Conservation (phyloP, 768 basidiomycete species). For the Russula ochroleuca region DNA sequence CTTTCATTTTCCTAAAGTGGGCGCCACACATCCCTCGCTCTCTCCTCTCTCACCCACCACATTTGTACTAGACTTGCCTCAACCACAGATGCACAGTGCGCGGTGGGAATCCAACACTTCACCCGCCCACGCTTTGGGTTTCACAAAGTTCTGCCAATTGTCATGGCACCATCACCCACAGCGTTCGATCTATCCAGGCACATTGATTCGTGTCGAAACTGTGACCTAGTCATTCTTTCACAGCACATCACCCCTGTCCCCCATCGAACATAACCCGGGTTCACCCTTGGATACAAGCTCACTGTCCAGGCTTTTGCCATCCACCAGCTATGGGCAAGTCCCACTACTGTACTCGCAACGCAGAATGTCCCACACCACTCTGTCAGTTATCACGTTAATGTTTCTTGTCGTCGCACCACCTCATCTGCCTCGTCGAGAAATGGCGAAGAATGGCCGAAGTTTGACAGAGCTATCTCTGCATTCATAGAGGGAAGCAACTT, state of each 20-base stretch:
- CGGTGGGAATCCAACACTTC: neutral
- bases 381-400: conserved; percentile 8
- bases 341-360: neutral
- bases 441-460: neutral
- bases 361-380: neutral
- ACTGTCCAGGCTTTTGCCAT: neutral
- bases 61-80: no score
- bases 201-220: neutral
- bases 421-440: neutral
- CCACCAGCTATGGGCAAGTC: neutral
- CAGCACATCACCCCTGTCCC: neutral
- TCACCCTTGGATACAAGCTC: neutral
- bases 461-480: no score
- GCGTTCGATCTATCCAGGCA: no score
- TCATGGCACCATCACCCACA: no score
- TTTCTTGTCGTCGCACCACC: conserved; percentile 1
- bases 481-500: no score
- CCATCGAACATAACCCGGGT: neutral
- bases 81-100: no score
- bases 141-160: neutral
- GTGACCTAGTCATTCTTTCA: neutral
- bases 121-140: neutral
- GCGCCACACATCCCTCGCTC: neutral
- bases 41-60: no score
- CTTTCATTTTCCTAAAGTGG: conserved; percentile 11